Base-by-base conservation (phyloP, 2,329 filamentous ascomycete species). In the Verticillium longisporum region DNA sequence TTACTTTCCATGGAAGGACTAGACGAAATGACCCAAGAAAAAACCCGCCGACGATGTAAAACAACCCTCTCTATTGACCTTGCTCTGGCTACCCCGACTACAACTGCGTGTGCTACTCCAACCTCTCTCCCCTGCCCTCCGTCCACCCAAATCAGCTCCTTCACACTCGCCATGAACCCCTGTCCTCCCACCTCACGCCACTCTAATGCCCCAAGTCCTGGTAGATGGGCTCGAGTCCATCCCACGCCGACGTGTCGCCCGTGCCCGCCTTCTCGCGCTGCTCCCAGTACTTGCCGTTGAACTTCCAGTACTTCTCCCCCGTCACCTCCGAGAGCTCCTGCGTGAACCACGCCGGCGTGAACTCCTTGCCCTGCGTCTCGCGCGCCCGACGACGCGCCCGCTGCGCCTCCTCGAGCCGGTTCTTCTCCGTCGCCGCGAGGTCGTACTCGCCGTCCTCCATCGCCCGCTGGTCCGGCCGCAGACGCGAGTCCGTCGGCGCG, bases 381-480 rank as follows among this genome's bases (percentile, higher is more conserved):
- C 93, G 82, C 62, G 82, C 78, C 60, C 90, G 79, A 63, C 95
- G 80, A 62, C 88, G 88, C 10, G 88, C 87, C 62, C 95, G 83
- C 79, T 99, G 95, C 65, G 88, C 92, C 78, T 97, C 90, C 75
- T 99, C 95, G 0, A 99, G 85, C 1, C 95, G 83, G 70, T 94
- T 95, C 84, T 99, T 99, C 80, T 99, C 95, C 5, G 84, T 85
- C 0, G 94, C 95, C 1, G 95, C 95, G 62, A 95, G 82, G 70
- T 98, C 94, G 71, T 99, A 99, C 75, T 93, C 86, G n/a, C 94
- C 95, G 64, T 98, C 93, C 73, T 99, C 95, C 95, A 99, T 99
- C 1, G 95, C 95, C 11, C 95, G 84, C 78, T 99, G 95, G 74
- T 99, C 95, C 0, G 95, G 94, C 34, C 95, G 84, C 36, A 97